Percentiles rank a stretch among this genome's conserved stretches.
Evolutionary conservation across 1,284 basidiomycete species (phyloP).

Genomic region (Fomitopsis betulina): DNA sequence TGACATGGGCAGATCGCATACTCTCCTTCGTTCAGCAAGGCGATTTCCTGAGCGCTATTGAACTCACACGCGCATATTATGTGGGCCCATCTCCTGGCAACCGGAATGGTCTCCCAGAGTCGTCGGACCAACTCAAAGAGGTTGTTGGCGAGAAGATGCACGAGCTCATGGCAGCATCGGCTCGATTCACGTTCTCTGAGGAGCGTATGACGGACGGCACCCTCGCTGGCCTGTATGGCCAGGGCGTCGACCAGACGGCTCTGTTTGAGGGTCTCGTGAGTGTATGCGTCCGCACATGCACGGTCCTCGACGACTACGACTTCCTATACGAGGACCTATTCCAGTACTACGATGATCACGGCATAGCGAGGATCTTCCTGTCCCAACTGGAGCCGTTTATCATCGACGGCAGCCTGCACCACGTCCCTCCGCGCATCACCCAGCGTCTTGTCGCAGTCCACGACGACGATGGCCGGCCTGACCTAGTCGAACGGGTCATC

Average conservation of each 20-base stretch:
- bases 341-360: slow-evolving; percentile 82
- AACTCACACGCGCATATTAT: slow-evolving; percentile 83
- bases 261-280: slow-evolving; percentile 88
- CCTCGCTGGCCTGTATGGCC: slow-evolving; percentile 76
- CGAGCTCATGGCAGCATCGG: slow-evolving; percentile 85
- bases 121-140: slow-evolving; percentile 48
- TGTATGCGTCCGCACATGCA: slow-evolving; percentile 79
- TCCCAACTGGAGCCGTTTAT: slow-evolving; percentile 83
- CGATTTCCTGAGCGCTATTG: slow-evolving; percentile 89
- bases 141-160: slow-evolving; percentile 77
- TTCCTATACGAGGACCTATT: slow-evolving; percentile 94
- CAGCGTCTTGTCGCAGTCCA: slow-evolving; percentile 83
- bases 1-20: slow-evolving; percentile 96
- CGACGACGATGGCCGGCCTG: slow-evolving; percentile 67
- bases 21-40: slow-evolving; percentile 81
- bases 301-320: slow-evolving; percentile 75
- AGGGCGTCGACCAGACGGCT: slow-evolving; percentile 88
- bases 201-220: slow-evolving; percentile 90
- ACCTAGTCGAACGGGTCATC: slow-evolving; percentile 84
- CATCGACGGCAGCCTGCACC: slow-evolving; percentile 66
- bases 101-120: slow-evolving; percentile 80
- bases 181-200: slow-evolving; percentile 90
- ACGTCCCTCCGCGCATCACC: slow-evolving; percentile 83
- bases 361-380: slow-evolving; percentile 88
- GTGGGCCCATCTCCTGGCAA: slow-evolving; percentile 82